A percentile compares a stretch with the other conserved stretches of the same genome.
Conservation (phyloP, 306 rosid species). For the Echinosophora koreensis region DNA sequence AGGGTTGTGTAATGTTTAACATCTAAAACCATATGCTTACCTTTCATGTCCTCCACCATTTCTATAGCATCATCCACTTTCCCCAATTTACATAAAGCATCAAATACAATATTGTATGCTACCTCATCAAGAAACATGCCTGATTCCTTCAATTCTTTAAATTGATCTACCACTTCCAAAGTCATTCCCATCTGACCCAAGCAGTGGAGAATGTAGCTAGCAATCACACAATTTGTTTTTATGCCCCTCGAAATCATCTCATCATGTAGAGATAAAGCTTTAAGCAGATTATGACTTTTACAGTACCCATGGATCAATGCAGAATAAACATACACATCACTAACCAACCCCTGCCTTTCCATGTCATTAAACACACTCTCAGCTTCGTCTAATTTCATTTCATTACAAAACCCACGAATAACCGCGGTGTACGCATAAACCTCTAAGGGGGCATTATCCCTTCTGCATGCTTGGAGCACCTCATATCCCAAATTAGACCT, state of each 20-base stretch:
- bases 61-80: constrained; percentile 68
- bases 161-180: constrained; percentile 61
- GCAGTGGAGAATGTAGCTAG: constrained; percentile 76
- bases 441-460: constrained; percentile 53
- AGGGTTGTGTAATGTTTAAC: constrained; percentile 80
- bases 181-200: constrained; percentile 64
- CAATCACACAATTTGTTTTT: constrained; percentile 72
- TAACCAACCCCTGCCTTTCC: constrained; percentile 69
- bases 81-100: constrained; percentile 74
- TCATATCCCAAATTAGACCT: constrained; percentile 65
- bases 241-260: constrained; percentile 72
- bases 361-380: constrained; percentile 65
- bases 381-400: constrained; percentile 69
- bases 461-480: constrained; percentile 62
- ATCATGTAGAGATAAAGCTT: constrained; percentile 62
- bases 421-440: constrained; percentile 63
- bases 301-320: constrained; percentile 78
- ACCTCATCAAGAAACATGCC: constrained; percentile 73
- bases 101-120: constrained; percentile 67
- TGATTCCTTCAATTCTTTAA: constrained; percentile 53
- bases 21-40: constrained; percentile 60
- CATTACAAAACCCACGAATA: constrained; percentile 80
- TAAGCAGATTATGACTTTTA: constrained; percentile 59
- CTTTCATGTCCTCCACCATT: constrained; percentile 73
- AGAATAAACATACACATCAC: constrained; percentile 60